Percentiles rank a stretch among this genome's conserved stretches.
Evolutionary conservation across 2,329 filamentous ascomycete genomes (phyloP).

Genomic region (Cercospora sojina): DNA sequence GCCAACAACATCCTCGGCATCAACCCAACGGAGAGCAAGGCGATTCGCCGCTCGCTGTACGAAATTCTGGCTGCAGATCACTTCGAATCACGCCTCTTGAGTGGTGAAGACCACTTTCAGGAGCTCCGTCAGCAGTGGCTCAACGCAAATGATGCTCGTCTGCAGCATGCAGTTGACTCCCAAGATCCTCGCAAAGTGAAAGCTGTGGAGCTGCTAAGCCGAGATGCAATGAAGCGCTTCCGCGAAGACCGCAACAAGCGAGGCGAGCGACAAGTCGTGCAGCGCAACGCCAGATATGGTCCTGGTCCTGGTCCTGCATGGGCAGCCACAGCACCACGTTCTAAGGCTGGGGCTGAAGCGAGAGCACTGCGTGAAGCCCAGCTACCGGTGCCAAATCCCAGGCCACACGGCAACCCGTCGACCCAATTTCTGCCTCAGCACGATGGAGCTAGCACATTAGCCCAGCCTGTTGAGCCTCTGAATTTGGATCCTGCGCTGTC

Average conservation of each 20-base stretch:
- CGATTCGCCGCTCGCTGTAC: conserved; percentile 65
- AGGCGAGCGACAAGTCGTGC: conserved; percentile 20
- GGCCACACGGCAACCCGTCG: conserved; percentile 6
- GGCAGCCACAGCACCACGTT: conserved; percentile 22
- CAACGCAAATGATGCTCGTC: conserved; percentile 18
- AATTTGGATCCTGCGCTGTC: conserved; percentile 29
- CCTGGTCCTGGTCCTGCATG: conserved; percentile 46
- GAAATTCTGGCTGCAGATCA: conserved; percentile 63
- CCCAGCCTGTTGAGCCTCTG: conserved; percentile 21
- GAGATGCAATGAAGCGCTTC: conserved; percentile 75
- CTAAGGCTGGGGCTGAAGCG: conserved; percentile 14
- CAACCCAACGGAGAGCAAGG: conserved; percentile 66
- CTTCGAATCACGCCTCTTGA: conserved; percentile 71
- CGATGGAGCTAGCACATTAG: conserved; percentile 14
- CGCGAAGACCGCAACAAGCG: conserved; percentile 63
- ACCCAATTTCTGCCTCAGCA: conserved; percentile 3
- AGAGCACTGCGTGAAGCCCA: conserved; percentile 14
- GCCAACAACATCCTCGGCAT: conserved; percentile 71
- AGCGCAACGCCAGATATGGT: conserved; percentile 36
- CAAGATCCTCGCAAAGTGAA: conserved; percentile 53
- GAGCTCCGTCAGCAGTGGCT: conserved; percentile 69
- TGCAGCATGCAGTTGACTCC: conserved; percentile 27
- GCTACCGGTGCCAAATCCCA: conserved; percentile 12
- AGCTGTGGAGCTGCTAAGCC: conserved; percentile 68
- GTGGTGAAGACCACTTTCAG: conserved; percentile 69